Base-by-base conservation (phyloP, 768 basidiomycete species). In the Pleurotus tuoliensis region DNA sequence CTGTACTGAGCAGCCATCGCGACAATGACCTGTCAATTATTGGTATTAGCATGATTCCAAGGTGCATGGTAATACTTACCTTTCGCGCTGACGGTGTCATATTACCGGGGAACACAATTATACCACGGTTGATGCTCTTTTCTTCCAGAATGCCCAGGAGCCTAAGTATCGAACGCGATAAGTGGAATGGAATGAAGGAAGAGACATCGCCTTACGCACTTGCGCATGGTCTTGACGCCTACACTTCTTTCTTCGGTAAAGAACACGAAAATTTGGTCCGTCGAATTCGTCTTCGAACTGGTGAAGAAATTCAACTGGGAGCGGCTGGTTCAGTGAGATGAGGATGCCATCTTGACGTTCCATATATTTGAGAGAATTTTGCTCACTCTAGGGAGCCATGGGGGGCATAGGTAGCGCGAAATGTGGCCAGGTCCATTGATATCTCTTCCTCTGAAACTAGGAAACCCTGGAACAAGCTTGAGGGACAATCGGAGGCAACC, bases 31-130 rank as follows among this genome's bases (percentile, higher is more conserved):
- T 98, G 54, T 48, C 24, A 44, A 39, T 22, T 59, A 51, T 25
- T 45, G 38, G 58, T 50, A 34, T 16, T 15, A 56, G 50, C 22
- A 15, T 5, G 30, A 20, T 15, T 37, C 4, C n/a, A 16, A 57
- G 24, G 3, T 15, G 24, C 6, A 27, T n/a, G 25, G n/a, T 24
- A 27, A 22, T 48, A 62, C 76, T 64, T 60, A 92, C 96, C 77
- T 98, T 98, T 68, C 91, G 85, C 11, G 97, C 97, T 6, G 94
- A 92, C 7, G 96, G 92, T 8, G 97, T 98, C 91, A 99, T 95
- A 64, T 87, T 94, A 47, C 90, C 92, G 5, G 94, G 88, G 74
- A 94, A 98, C 59, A 99, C 92, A 62, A 99, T 92, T 66, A 99
- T 87, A 5, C 96, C 97, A 62, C 88, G 82, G 65, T 87, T 83